Conservation (phyloP, 345 rosid genomes). For the Hirschfeldia incana region DNA sequence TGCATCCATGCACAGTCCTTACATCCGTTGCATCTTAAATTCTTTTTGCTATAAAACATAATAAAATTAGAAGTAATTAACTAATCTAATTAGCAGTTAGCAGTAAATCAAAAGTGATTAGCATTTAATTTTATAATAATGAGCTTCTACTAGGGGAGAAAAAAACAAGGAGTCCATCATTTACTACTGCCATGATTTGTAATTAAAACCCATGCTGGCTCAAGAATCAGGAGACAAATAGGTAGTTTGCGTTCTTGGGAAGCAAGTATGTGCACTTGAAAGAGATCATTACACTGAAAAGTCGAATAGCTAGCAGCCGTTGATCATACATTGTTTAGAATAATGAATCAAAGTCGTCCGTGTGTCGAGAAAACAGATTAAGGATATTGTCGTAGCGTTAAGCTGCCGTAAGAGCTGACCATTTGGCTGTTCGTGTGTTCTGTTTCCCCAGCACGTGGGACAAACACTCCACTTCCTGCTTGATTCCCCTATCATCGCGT, state of each 20-base stretch:
- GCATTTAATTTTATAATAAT: neutral
- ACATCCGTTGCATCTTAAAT: neutral
- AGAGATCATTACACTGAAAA: slow-evolving; percentile 24
- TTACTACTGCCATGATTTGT: neutral
- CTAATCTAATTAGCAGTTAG: too few species aligned
- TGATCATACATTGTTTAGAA: neutral
- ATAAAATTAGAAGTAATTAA: neutral
- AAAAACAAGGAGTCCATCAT: slow-evolving; percentile 1
- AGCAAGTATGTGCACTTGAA: slow-evolving; percentile 17
- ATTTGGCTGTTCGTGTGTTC: slow-evolving; percentile 29
- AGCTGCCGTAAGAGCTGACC: slow-evolving; percentile 45
- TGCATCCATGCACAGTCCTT: slow-evolving; percentile 31
- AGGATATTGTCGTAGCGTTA: slow-evolving; percentile 38
- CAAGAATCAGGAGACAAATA: slow-evolving; percentile 29
- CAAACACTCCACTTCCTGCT: neutral
- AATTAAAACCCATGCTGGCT: slow-evolving; percentile 31
- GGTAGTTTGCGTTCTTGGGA: slow-evolving; percentile 33
- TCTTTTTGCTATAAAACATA: neutral
- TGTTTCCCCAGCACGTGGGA: slow-evolving; percentile 40
- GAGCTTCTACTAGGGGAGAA: neutral
- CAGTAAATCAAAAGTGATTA: too few species aligned
- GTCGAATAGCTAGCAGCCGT: slow-evolving; percentile 15
- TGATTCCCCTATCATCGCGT: slow-evolving; percentile 32
- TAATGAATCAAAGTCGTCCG: slow-evolving; percentile 13
- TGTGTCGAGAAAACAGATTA: slow-evolving; percentile 25